Evolutionary conservation across 1,284 basidiomycete genomes (phyloP).

Genomic region (Singerocomus inundabilis): DNA sequence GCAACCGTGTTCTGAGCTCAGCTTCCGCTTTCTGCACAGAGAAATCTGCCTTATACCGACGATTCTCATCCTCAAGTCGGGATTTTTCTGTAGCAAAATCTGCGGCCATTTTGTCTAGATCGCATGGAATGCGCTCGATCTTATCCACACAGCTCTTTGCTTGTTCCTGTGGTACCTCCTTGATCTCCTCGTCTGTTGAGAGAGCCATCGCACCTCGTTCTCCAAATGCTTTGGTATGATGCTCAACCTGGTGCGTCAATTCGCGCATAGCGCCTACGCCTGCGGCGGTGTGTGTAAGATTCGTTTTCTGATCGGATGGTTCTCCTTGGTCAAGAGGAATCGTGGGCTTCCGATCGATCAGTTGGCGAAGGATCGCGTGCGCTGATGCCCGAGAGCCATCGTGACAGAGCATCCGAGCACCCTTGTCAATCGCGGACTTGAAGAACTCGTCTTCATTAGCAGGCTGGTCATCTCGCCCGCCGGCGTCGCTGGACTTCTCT

Average conservation of each 20-base stretch:
- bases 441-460: conserved; percentile 35
- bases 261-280: conserved; percentile 31
- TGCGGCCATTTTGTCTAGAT: conserved; percentile 28
- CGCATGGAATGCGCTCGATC: conserved; percentile 23
- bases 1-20: conserved; percentile 8
- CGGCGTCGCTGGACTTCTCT: conserved; percentile 25
- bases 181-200: conserved; percentile 31
- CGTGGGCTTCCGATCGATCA: conserved; percentile 29
- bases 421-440: conserved; percentile 36
- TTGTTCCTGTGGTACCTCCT: conserved; percentile 29
- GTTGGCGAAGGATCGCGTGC: conserved; percentile 30
- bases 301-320: conserved; percentile 29
- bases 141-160: conserved; percentile 28
- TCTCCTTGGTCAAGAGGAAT: conserved; percentile 33
- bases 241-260: conserved; percentile 28
- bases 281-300: conserved; percentile 29
- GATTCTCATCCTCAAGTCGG: conserved; percentile 27
- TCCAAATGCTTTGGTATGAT: conserved; percentile 31
- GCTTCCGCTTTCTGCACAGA: conserved; percentile 10
- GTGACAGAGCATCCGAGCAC: conserved; percentile 37
- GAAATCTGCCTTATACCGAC: conserved; percentile 7
- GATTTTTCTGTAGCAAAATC: conserved; percentile 30
- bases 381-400: conserved; percentile 34
- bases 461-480: conserved; percentile 29
- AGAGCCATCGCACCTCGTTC: conserved; percentile 29